Conservation (phyloP, 2,329 filamentous ascomycete genomes). For the Basipetospora chlamydospora region DNA sequence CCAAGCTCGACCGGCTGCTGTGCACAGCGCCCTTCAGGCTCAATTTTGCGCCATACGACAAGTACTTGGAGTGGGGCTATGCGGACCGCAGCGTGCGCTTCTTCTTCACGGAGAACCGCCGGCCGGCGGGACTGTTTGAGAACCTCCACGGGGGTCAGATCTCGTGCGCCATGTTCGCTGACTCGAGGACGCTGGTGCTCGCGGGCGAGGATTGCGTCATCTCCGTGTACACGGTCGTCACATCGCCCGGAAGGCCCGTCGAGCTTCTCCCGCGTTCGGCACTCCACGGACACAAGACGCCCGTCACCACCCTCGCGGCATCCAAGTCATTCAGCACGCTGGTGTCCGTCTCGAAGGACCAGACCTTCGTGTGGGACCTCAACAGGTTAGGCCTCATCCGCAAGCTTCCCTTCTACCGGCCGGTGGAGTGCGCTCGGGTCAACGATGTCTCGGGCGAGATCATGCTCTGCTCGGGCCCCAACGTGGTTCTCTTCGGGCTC, state of each 20-base stretch:
- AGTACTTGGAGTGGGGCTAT: conserved; percentile 92
- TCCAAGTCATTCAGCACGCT: conserved; percentile 82
- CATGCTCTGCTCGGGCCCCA: conserved; percentile 63
- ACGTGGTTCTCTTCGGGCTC: conserved; percentile 67
- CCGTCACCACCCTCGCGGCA: conserved; percentile 69
- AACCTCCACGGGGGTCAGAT: conserved; percentile 87
- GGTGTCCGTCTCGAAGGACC: conserved; percentile 67
- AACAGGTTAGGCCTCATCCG: conserved; percentile 81
- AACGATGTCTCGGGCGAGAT: conserved; percentile 89
- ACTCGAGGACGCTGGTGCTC: conserved; percentile 81
- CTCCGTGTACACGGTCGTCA: conserved; percentile 63
- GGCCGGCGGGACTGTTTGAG: conserved; percentile 77
- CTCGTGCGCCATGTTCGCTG: conserved; percentile 69
- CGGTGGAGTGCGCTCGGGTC: conserved; percentile 62
- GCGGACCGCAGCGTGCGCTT: conserved; percentile 87
- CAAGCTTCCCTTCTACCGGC: conserved; percentile 45
- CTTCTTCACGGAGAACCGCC: conserved; percentile 70
- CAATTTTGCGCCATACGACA: conserved; percentile 83
- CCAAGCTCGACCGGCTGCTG: conserved; percentile 68
- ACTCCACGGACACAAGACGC: conserved; percentile 78
- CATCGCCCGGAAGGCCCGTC: conserved; percentile 49
- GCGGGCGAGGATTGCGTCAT: conserved; percentile 87
- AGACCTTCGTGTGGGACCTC: conserved; percentile 83
- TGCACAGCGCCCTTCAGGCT: conserved; percentile 73
- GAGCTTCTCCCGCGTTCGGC: conserved; percentile 68